phyloP scores from a whole-genome alignment of 176 grass and related monocot species.

The Carex kokanica region DNA sequence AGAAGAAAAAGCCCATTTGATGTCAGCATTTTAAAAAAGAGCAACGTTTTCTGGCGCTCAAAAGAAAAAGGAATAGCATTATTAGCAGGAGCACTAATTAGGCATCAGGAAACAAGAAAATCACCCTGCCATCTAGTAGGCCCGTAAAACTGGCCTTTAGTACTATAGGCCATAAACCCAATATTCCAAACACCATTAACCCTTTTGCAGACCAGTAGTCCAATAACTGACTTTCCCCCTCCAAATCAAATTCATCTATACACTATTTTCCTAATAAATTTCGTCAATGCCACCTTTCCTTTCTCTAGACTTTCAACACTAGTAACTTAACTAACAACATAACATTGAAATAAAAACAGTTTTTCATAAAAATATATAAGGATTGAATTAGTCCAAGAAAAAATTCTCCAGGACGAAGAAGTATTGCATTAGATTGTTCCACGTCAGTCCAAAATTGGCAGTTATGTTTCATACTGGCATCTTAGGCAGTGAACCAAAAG shows the following conservation, averaged over 20 bases:
- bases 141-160: not conserved
- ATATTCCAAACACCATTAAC: not conserved
- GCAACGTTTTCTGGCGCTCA: not conserved
- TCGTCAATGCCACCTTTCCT: not conserved
- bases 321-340: not conserved
- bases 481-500: not conserved
- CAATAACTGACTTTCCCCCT: not conserved
- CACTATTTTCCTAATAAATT: not conserved
- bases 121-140: not conserved
- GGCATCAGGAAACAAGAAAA: conserved; percentile 7
- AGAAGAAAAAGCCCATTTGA: not conserved
- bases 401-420: not conserved
- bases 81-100: not conserved
- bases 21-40: not conserved
- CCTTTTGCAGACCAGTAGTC: not conserved
- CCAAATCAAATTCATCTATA: not conserved
- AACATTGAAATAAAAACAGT: not conserved
- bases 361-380: not conserved
- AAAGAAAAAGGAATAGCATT: no score
- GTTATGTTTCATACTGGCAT: not conserved
- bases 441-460: not conserved
- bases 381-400: not conserved
- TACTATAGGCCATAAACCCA: not conserved
- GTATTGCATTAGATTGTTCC: not conserved
- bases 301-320: not conserved